phyloP scores from a whole-genome alignment of 306 rosid species.

The Hylodesmum podocarpum region DNA sequence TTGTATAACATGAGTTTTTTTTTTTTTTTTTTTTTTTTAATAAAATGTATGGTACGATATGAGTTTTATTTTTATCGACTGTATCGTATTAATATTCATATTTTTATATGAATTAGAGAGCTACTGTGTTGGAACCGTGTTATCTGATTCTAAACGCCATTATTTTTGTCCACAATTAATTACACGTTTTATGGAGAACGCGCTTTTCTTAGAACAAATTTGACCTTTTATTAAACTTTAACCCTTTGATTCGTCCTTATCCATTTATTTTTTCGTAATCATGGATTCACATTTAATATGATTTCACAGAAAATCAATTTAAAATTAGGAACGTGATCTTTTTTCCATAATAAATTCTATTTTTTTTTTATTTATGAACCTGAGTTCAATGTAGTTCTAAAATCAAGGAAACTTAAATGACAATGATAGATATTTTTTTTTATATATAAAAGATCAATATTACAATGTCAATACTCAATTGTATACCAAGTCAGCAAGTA shows the following conservation, averaged over 20 bases:
- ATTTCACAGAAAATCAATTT: background rate
- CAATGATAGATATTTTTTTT: background rate
- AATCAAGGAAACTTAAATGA: background rate
- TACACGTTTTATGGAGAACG: background rate
- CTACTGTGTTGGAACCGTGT: background rate
- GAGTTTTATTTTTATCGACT: too few species aligned
- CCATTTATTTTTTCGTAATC: background rate
- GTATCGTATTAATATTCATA: too few species aligned
- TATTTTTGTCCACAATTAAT: constrained; percentile 4
- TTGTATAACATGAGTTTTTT: too few species aligned
- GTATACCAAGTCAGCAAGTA: background rate
- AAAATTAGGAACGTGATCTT: background rate
- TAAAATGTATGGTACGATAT: too few species aligned
- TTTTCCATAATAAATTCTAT: background rate
- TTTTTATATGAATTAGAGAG: too few species aligned
- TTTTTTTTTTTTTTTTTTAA: too few species aligned
- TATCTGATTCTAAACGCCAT: constrained; percentile 22
- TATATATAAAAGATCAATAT: background rate
- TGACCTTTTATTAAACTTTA: background rate
- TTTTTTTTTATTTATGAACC: background rate
- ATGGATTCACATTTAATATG: background rate
- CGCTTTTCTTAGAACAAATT: background rate
- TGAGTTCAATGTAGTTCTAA: background rate
- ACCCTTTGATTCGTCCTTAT: background rate
- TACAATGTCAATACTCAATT: background rate